These are phyloP conservation scores for Citrus maxima DNA, from an alignment of 345 rosid species.

Conservation along the genomic window DNA sequence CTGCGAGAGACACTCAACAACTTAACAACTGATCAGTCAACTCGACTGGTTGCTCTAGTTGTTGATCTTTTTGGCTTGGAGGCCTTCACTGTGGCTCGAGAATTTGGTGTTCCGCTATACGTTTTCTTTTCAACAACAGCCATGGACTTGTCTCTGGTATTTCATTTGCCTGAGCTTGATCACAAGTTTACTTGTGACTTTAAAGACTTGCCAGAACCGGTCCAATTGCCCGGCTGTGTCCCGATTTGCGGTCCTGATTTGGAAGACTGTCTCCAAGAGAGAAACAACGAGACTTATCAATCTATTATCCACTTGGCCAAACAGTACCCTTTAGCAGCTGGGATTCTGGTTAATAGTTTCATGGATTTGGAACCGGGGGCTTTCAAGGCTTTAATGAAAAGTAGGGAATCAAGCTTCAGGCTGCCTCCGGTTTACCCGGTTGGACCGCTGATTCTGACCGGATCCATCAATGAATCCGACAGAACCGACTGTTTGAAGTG, in stretches of 20 bases:
- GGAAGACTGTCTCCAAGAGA: conserved; percentile 20
- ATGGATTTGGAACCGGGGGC: conserved; percentile 25
- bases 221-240: conserved; percentile 28
- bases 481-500: conserved; percentile 28
- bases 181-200: conserved; percentile 21
- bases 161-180: conserved; percentile 25
- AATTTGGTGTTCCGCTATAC: conserved; percentile 10
- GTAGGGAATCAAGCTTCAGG: background rate
- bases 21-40: background rate
- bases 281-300: conserved; percentile 20
- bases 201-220: conserved; percentile 26
- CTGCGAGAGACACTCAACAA: conserved; percentile 7
- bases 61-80: conserved; percentile 26
- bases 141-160: conserved; percentile 12
- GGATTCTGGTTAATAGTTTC: conserved; percentile 31
- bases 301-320: conserved; percentile 7
- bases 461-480: background rate
- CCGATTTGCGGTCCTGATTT: conserved; percentile 26
- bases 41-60: conserved; percentile 16
- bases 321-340: conserved; percentile 16
- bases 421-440: conserved; percentile 27
- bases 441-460: conserved; percentile 22
- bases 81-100: conserved; percentile 18
- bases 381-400: conserved; percentile 24
- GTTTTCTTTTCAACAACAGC: conserved; percentile 20